phyloP scores from a whole-genome alignment of 768 basidiomycete species.

The Butyriboletus loyo region DNA sequence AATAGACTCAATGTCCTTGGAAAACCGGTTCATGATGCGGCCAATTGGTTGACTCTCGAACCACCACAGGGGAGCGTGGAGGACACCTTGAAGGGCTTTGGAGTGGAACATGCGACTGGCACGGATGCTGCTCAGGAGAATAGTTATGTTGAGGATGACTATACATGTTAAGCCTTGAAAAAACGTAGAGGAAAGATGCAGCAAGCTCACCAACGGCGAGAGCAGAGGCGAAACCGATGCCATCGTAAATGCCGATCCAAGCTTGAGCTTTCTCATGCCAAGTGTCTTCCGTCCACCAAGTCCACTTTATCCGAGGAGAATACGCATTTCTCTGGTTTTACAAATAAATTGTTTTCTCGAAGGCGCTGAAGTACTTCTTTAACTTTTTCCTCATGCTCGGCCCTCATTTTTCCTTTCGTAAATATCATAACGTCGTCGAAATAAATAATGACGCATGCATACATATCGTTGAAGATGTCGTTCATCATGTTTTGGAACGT shows the following conservation, averaged over 20 bases:
- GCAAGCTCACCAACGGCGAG: constrained; percentile 16
- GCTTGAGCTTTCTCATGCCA: constrained; percentile 22
- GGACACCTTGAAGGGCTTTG: constrained; percentile 20
- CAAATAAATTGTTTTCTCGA: too few species aligned
- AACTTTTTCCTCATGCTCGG: too few species aligned
- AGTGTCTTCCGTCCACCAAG: constrained; percentile 29
- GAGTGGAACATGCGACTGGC: constrained; percentile 29
- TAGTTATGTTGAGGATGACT: constrained; percentile 26
- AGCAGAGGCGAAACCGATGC: constrained; percentile 22
- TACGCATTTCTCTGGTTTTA: too few species aligned
- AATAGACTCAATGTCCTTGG: constrained; percentile 40
- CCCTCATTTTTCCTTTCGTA: too few species aligned
- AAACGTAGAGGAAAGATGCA: neutral
- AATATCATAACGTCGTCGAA: too few species aligned
- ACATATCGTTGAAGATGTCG: too few species aligned
- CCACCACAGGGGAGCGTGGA: constrained; percentile 29
- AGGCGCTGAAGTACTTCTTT: too few species aligned
- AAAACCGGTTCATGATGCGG: constrained; percentile 47
- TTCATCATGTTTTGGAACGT: too few species aligned
- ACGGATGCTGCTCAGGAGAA: constrained; percentile 26
- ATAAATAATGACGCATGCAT: too few species aligned
- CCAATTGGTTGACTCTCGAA: constrained; percentile 38
- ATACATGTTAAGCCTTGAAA: neutral
- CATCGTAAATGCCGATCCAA: constrained; percentile 32
- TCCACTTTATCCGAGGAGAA: too few species aligned